Conservation (phyloP, 2,329 filamentous ascomycete species). For the Phymatotrichopsis omnivora region DNA sequence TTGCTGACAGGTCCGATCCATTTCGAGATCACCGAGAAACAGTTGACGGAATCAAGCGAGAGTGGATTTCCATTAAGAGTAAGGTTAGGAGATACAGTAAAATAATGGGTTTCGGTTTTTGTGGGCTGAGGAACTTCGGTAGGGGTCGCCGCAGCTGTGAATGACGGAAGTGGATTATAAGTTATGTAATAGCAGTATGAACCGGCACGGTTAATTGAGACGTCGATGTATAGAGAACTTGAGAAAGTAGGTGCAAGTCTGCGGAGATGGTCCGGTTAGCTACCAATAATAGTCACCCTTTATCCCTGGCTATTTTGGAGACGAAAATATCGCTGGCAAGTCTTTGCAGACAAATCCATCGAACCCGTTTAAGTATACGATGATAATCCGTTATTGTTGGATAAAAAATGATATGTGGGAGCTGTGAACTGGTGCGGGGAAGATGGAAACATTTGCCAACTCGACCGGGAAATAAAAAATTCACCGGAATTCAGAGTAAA, state of each 20-base stretch:
- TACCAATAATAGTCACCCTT: no score
- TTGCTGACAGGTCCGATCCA: conserved; percentile 88
- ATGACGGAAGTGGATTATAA: conserved; percentile 74
- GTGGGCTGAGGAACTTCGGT: conserved; percentile 46
- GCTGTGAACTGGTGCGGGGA: no score
- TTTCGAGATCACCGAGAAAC: conserved; percentile 93
- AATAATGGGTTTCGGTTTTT: conserved; percentile 72
- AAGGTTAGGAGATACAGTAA: conserved; percentile 80
- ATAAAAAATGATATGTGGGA: no score
- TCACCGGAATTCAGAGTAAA: conserved; percentile 7
- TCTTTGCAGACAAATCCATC: no score
- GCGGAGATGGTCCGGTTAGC: conserved; percentile 28
- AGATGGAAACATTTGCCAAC: no score
- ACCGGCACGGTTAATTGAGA: conserved; percentile 72
- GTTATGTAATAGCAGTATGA: conserved; percentile 92
- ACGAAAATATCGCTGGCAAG: no score
- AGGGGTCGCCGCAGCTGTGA: conserved; percentile 44
- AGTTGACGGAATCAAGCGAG: conserved; percentile 74
- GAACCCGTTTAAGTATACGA: no score
- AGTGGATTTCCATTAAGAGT: conserved; percentile 62
- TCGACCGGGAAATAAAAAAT: conserved; percentile 2
- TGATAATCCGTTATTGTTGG: no score
- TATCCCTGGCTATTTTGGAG: no score
- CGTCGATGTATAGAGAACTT: conserved; percentile 76
- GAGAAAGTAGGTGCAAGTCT: conserved; percentile 91